Evolutionary conservation across 495 filamentous ascomycete species (phyloP), one percentile per base, ranked within the genome.

Genomic region (Neurospora hispaniola): DNA sequence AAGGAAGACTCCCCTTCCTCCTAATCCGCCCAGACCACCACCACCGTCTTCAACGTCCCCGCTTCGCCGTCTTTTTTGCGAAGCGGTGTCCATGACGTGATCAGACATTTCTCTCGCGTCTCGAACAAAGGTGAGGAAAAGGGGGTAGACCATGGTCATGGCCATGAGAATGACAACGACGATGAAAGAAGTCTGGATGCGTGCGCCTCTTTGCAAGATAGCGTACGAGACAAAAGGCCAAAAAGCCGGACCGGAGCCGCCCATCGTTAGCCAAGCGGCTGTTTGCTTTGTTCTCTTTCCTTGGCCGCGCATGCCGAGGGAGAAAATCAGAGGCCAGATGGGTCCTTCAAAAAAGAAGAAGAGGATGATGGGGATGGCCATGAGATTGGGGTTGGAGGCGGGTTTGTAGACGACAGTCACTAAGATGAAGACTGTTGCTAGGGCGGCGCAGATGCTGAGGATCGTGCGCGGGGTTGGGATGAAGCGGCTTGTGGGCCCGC

Each of bases 301-400:
- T 35, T 93, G 86, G 1, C 91, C 91, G 66, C 91, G 87, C 40
- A 94, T 84, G 4, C 88, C 87, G 3, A 93, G 84, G 4, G 88
- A 85, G 80, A 91, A 92, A 71, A 92, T 89, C 8, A 91, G 87
- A 0, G 92, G 90, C 84, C 90, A 94, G 79, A 91, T 87, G 69
- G 86, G 88, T 3, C 88, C 89, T 79, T 92, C 91, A 76, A 89
- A 90, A 80, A 91, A 89, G 74, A 91, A 86, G 70, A 91, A 89
- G 7, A 93, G 74, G 66, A 88, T 80, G 7, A 89, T 78, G 66
- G 91, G 87, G 8, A 87, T 85, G 27, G 89, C 80, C 38, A 89
- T 85, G 18, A 87, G 76, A 71, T 86, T 84, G 0, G 88, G 84
- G 42, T 85, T 81, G 3, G 69, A 23, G 1, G 83, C 76, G 2